phyloP scores from a whole-genome alignment of 2,329 filamentous ascomycete genomes.

The Chaetomiaceae sp. region DNA sequence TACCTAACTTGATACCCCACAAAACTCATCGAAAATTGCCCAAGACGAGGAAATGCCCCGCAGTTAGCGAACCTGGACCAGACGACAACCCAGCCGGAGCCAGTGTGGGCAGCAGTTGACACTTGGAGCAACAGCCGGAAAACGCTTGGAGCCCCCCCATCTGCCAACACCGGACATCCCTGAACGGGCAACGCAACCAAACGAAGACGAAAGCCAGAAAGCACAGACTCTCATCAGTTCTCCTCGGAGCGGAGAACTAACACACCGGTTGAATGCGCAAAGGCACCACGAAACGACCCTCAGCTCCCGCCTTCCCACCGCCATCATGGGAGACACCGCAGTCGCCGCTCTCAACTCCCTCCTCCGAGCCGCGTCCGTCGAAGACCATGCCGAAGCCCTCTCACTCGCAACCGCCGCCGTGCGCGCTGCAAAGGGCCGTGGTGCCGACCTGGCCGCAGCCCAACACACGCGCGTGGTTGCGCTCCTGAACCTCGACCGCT shows the following conservation, averaged over 20 bases:
- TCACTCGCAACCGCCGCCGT: slow-evolving; percentile 57
- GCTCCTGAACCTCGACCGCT: slow-evolving; percentile 76
- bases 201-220: neutral
- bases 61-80: slow-evolving; percentile 16
- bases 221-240: slow-evolving; percentile 5
- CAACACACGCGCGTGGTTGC: slow-evolving; percentile 69
- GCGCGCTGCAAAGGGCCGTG: slow-evolving; percentile 55
- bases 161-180: slow-evolving; percentile 1
- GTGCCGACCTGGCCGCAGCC: slow-evolving; percentile 40
- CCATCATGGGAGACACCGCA: slow-evolving; percentile 40
- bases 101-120: neutral
- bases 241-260: slow-evolving; percentile 11
- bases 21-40: slow-evolving; percentile 19
- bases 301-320: slow-evolving; percentile 14
- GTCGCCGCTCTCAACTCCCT: slow-evolving; percentile 47
- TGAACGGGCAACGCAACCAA: neutral
- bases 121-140: neutral
- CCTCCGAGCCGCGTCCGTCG: slow-evolving; percentile 51
- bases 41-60: slow-evolving; percentile 14
- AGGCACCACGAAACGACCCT: slow-evolving; percentile 9
- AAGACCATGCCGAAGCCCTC: slow-evolving; percentile 71
- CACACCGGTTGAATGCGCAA: slow-evolving; percentile 20
- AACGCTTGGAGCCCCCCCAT: neutral
- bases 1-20: slow-evolving; percentile 13
- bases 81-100: neutral